A percentile compares a stretch with the other conserved stretches of the same genome.
These are phyloP conservation scores for Silene uniflora DNA, from an alignment of 148 eudicot species.

Conservation along the genomic window DNA sequence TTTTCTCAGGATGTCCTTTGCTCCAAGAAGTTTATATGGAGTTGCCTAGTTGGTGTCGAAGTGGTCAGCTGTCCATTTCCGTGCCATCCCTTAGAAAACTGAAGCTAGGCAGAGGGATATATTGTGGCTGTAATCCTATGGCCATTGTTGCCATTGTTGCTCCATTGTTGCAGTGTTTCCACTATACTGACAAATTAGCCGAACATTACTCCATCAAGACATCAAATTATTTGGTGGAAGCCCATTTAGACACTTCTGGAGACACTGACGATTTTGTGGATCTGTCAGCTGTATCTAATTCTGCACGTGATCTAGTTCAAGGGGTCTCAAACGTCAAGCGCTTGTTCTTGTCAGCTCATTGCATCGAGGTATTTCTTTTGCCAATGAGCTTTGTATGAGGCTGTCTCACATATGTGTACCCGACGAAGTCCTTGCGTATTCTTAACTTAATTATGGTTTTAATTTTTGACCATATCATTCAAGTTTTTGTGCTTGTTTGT, in stretches of 20 bases:
- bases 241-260: neutral
- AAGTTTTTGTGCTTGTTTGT: no score
- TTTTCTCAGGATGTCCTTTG: neutral
- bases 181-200: neutral
- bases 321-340: neutral
- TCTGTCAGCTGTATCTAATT: neutral
- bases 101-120: neutral
- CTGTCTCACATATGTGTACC: no score
- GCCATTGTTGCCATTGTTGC: neutral
- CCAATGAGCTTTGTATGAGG: no score
- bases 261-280: neutral
- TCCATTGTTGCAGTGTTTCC: neutral
- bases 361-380: neutral
- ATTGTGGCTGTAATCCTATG: no score
- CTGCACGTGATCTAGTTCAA: neutral
- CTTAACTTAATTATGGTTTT: no score
- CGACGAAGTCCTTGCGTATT: no score
- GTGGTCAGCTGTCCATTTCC: neutral
- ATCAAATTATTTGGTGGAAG: conserved; percentile 3
- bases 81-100: neutral
- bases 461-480: no score
- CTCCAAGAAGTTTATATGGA: neutral
- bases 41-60: neutral
- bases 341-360: conserved; percentile 8
- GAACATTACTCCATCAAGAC: neutral